Conservation (phyloP, 2,329 filamentous ascomycete genomes). For the Botrytis porri region DNA sequence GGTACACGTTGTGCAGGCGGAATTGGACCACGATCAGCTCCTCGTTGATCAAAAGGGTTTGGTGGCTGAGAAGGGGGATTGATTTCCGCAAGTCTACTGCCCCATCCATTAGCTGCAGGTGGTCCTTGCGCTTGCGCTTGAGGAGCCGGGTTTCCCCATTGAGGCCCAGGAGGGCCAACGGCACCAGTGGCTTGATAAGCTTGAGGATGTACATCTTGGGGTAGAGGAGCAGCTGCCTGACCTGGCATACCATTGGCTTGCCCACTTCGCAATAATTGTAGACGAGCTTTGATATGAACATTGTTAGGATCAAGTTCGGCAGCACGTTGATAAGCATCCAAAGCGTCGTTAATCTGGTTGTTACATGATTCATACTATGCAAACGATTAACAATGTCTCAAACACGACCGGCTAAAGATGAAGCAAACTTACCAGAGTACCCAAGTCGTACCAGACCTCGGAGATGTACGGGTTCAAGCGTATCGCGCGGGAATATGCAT, state of each 20-base stretch:
- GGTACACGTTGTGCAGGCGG: conserved; percentile 61
- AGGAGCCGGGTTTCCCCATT: conserved; percentile 79
- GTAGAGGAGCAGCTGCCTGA: conserved; percentile 76
- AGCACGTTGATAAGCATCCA: conserved; percentile 92
- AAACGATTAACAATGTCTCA: conserved; percentile 29
- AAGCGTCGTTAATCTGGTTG: conserved; percentile 93
- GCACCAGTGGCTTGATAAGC: conserved; percentile 84
- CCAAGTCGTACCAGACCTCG: conserved; percentile 98
- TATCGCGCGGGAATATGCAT: conserved; percentile 96
- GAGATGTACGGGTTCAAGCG: conserved; percentile 97
- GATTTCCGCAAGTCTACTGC: conserved; percentile 72
- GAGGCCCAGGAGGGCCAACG: conserved; percentile 78
- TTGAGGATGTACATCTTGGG: conserved; percentile 93
- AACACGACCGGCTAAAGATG: conserved; percentile 26
- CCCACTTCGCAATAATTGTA: conserved; percentile 83
- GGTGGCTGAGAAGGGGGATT: conserved; percentile 71
- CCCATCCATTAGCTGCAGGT: conserved; percentile 49
- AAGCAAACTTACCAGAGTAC: conserved; percentile 73
- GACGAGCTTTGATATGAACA: conserved; percentile 90
- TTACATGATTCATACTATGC: conserved; percentile 93
- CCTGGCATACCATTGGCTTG: conserved; percentile 68
- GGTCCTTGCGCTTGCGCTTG: conserved; percentile 56
- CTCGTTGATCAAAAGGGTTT: conserved; percentile 79
- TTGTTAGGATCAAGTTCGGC: conserved; percentile 92
- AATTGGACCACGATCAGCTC: conserved; percentile 66